Evolutionary conservation across 257 asterid species (phyloP).

Genomic region (Hygrophila difformis): DNA sequence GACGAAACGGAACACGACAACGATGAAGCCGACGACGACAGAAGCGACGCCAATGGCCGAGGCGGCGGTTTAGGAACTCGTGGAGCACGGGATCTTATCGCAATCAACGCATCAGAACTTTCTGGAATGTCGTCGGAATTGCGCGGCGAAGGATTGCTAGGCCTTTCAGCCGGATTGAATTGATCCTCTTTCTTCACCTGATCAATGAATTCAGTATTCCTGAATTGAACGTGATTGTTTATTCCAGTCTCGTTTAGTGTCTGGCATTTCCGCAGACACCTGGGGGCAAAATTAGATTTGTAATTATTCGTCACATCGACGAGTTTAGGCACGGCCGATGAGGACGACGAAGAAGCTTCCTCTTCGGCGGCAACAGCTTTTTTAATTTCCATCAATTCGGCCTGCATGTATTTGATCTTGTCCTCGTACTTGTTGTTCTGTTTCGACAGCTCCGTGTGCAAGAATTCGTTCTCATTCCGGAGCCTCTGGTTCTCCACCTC

Average conservation of each 20-base stretch:
- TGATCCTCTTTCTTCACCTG: conserved; percentile 43
- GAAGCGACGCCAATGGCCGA: conserved; percentile 37
- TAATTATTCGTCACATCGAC: conserved; percentile 28
- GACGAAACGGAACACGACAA: conserved; percentile 36
- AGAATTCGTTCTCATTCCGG: conserved; percentile 54
- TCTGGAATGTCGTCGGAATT: conserved; percentile 50
- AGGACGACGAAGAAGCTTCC: conserved; percentile 20
- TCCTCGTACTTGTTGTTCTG: conserved; percentile 53
- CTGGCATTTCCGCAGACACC: conserved; percentile 44
- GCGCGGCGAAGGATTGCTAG: conserved; percentile 33
- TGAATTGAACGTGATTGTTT: not conserved
- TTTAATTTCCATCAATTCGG: conserved; percentile 41
- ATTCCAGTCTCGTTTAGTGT: conserved; percentile 23
- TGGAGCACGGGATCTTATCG: conserved; percentile 52
- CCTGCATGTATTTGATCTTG: conserved; percentile 38
- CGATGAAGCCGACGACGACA: conserved; percentile 35
- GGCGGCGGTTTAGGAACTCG: conserved; percentile 95
- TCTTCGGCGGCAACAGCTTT: conserved; percentile 30
- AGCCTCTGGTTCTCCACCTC: conserved; percentile 63
- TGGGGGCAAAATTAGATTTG: conserved; percentile 20
- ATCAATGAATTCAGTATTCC: conserved; percentile 1
- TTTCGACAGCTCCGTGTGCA: conserved; percentile 48
- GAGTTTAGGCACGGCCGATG: conserved; percentile 32
- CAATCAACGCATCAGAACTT: conserved; percentile 33
- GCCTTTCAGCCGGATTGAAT: conserved; percentile 20